phyloP scores from a whole-genome alignment of 208 protist species.

The Wallacemonas sp. region DNA sequence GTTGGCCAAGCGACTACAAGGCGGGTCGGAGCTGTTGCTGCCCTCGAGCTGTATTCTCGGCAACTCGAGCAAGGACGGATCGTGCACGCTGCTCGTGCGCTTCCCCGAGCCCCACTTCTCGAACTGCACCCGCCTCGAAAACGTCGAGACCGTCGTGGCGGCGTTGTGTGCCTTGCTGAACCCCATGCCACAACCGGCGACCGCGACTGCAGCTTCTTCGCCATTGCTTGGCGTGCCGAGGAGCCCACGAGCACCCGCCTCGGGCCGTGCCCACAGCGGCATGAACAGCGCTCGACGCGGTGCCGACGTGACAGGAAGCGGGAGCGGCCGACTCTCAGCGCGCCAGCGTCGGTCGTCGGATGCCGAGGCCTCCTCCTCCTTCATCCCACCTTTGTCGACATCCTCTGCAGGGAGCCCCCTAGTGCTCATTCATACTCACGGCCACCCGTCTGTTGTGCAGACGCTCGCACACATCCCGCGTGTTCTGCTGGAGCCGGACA shows the following conservation, averaged over 20 bases:
- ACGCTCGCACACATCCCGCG: conserved; percentile 5
- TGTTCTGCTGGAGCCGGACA: conserved; percentile 1
- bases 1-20: conserved; percentile 53
- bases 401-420: too few relatives aligned
- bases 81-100: conserved; percentile 65
- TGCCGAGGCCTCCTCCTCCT: too few relatives aligned
- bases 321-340: neutral
- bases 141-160: conserved; percentile 69
- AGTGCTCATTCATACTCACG: neutral
- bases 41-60: conserved; percentile 55
- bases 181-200: conserved; percentile 10
- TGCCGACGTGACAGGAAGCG: neutral
- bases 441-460: neutral
- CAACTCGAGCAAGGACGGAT: conserved; percentile 33
- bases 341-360: neutral
- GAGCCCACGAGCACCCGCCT: neutral
- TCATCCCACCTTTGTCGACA: too few relatives aligned
- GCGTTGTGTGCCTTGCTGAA: conserved; percentile 65
- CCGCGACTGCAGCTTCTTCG: too few relatives aligned
- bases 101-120: conserved; percentile 54
- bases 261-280: neutral
- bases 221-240: too few relatives aligned
- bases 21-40: conserved; percentile 72
- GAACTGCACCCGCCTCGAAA: conserved; percentile 46
- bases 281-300: conserved; percentile 4